Evolutionary conservation across 208 protist genomes (phyloP), one percentile per base, ranked within the genome.

Genomic region (Phytomonas serpens): DNA sequence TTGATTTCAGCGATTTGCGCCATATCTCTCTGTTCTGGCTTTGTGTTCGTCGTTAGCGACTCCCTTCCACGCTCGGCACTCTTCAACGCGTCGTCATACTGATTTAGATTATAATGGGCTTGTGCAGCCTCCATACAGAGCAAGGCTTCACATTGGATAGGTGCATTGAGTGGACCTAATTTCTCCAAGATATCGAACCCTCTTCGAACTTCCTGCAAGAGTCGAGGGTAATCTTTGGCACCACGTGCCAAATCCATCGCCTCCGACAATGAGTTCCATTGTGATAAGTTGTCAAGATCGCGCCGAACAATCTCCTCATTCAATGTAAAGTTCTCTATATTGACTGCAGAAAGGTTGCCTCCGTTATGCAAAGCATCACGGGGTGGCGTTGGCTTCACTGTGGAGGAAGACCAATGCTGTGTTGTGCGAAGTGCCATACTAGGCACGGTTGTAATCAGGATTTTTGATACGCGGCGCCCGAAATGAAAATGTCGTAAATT

Each of bases 51-150:
- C 76, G 85, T 66, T 13, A 97, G 83, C 29, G 79, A 77, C 29
- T 73, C 67, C 61, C 81, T 77, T 0, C 86, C 89, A 61, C 70
- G 78, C 68, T 85, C 51, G 3, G 86, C 87, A 34, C 40, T 78
- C 37, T 65, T 68, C 23, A 91, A 71, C 0, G 92, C 89, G 32
- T 79, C 72, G 61, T 82, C 85, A 71, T 81, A 92, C 62, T 88
- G 65, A 36, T 61, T 36, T 36, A 85, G 16, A 75, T 94, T 89
- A 80, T 84, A 92, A 73, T 95, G 84, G 19, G 89, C 92, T 81
- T 97, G 92, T 31, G 92, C 75, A 0, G 77, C 89, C 68, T 97
- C 89, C 86, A 97, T 85, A 71, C 82, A 86, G 11, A 97, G 80
- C 3, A 92, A 79, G 11, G 82, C 80, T 77, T 94, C 89, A 64